phyloP scores from a whole-genome alignment of 345 rosid species.

The Ceriops zippeliana region DNA sequence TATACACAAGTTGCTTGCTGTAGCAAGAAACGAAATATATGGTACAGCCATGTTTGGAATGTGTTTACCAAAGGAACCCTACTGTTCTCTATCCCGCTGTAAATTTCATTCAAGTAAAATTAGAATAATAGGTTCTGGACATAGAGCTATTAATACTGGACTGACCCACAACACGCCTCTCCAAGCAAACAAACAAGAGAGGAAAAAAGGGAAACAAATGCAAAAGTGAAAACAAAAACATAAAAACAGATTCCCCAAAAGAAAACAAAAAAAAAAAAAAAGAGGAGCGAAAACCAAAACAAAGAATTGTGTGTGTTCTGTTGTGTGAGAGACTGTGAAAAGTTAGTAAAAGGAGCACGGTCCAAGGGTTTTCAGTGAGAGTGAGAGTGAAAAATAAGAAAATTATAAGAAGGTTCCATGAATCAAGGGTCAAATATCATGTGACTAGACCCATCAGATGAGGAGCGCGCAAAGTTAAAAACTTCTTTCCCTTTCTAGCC shows the following conservation, averaged over 20 bases:
- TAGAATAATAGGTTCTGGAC: constrained; percentile 31
- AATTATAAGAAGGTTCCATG: constrained; percentile 77
- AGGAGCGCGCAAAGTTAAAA: constrained; percentile 17
- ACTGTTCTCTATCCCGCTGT: neutral
- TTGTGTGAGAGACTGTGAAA: constrained; percentile 10
- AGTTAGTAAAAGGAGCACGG: constrained; percentile 19
- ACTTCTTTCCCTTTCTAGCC: neutral
- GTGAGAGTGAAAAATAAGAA: constrained; percentile 29
- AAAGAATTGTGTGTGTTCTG: neutral
- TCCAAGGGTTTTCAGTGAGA: constrained; percentile 33
- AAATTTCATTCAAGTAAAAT: neutral
- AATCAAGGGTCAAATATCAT: constrained; percentile 82
- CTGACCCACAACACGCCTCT: constrained; percentile 51
- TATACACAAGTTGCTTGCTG: neutral
- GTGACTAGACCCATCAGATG: constrained; percentile 52
- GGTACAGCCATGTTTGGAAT: neutral
- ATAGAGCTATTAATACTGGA: constrained; percentile 69
- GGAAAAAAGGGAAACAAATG: constrained; percentile 13
- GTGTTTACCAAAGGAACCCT: neutral
- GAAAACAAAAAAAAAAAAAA: neutral
- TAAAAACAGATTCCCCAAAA: constrained; percentile 17
- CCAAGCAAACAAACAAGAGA: constrained; percentile 30
- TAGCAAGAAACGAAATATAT: neutral
- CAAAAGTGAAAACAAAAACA: constrained; percentile 9
- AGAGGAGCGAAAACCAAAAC: constrained; percentile 5